These are phyloP conservation scores for Auricularia cornea DNA, from an alignment of 768 basidiomycete genomes.

Conservation along the genomic window DNA sequence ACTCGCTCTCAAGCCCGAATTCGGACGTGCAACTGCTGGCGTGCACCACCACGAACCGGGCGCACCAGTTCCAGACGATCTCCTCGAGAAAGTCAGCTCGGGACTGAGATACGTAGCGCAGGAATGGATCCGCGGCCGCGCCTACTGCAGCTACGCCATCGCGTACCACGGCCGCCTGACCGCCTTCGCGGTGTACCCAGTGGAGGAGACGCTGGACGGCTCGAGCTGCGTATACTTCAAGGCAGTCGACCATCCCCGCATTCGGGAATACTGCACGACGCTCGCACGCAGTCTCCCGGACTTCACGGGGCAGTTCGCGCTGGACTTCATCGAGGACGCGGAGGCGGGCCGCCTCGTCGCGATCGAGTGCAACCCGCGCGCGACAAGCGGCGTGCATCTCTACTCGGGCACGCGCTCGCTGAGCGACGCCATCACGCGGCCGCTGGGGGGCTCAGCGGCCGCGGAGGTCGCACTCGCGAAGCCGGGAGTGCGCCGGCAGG, in stretches of 20 bases:
- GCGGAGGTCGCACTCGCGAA: not conserved
- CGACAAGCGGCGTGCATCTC: constrained; percentile 4
- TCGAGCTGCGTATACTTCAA: constrained; percentile 7
- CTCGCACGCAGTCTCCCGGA: not conserved
- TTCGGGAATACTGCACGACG: constrained; percentile 1
- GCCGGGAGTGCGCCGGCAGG: constrained; percentile 4
- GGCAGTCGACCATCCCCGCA: constrained; percentile 2
- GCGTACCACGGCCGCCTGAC: not conserved
- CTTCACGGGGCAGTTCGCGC: constrained; percentile 1
- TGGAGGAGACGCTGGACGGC: constrained; percentile 5
- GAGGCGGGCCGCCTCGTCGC: constrained; percentile 1
- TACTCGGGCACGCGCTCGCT: constrained; percentile 1
- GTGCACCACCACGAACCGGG: constrained; percentile 5
- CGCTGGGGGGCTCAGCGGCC: not conserved
- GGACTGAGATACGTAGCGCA: constrained; percentile 4
- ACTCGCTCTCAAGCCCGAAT: constrained; percentile 6
- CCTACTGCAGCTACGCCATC: constrained; percentile 5
- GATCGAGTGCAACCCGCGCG: constrained; percentile 8
- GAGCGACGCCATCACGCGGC: not conserved
- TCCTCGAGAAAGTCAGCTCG: constrained; percentile 1
- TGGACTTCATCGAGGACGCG: constrained; percentile 5
- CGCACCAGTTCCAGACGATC: constrained; percentile 2
- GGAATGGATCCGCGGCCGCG: constrained; percentile 3
- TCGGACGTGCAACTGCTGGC: constrained; percentile 4
- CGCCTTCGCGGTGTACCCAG: constrained; percentile 5